Percentiles rank a stretch among this genome's conserved stretches.
phyloP scores from a whole-genome alignment of 139 green algal genomes.

The Picochlorum sp. region DNA sequence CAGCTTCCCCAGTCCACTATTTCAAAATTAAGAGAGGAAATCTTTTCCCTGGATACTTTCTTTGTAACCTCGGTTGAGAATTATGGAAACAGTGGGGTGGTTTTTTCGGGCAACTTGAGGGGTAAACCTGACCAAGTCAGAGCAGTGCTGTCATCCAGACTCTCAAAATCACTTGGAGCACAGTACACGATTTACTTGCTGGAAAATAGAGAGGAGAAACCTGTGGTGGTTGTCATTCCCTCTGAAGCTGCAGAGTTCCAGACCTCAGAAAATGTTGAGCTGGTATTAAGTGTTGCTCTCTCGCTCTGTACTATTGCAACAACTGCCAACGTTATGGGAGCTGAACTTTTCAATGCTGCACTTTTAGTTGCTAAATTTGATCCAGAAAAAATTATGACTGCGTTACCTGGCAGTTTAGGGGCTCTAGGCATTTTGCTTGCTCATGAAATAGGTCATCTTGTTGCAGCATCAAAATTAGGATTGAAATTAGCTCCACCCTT shows the following conservation, averaged over 20 bases:
- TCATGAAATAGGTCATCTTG: slow-evolving; percentile 52
- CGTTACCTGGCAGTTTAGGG: slow-evolving; percentile 31
- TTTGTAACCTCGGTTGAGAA: slow-evolving; percentile 70
- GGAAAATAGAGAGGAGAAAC: slow-evolving; percentile 56
- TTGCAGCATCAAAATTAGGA: slow-evolving; percentile 36
- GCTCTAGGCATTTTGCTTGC: slow-evolving; percentile 27
- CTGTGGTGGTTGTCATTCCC: slow-evolving; percentile 51
- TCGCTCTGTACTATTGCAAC: slow-evolving; percentile 38
- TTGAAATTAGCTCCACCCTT: slow-evolving; percentile 64
- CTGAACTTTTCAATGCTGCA: slow-evolving; percentile 38
- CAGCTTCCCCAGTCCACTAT: slow-evolving; percentile 45
- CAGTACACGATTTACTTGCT: slow-evolving; percentile 62
- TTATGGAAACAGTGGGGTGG: slow-evolving; percentile 49
- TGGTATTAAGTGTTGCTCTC: slow-evolving; percentile 44
- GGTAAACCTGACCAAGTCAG: slow-evolving; percentile 40
- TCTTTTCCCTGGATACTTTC: slow-evolving; percentile 83
- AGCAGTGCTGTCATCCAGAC: slow-evolving; percentile 33
- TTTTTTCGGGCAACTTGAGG: slow-evolving; percentile 82
- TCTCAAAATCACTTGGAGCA: slow-evolving; percentile 37
- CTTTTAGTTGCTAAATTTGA: slow-evolving; percentile 15
- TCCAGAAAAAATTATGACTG: slow-evolving; percentile 16
- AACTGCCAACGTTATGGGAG: slow-evolving; percentile 44
- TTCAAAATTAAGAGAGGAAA: slow-evolving; percentile 45
- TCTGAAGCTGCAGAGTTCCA: slow-evolving; percentile 6
- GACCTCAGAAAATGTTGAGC: slow-evolving; percentile 9